phyloP scores from a whole-genome alignment of 2,329 filamentous ascomycete species.

The Hypomyces perniciosus region DNA sequence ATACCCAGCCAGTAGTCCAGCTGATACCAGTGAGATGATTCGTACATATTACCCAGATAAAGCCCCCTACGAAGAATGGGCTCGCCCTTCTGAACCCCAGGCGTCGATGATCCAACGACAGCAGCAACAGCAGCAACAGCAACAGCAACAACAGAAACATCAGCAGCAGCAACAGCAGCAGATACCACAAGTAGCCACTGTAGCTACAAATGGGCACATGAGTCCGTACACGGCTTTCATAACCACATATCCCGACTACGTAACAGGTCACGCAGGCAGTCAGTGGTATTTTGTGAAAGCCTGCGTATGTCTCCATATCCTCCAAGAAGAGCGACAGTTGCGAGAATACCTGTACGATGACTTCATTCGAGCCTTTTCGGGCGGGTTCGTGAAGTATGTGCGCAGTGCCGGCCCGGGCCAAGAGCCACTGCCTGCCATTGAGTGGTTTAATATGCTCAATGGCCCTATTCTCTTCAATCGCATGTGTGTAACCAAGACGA shows the following conservation, averaged over 20 bases:
- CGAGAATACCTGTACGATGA: conserved; percentile 46
- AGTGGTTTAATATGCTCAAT: conserved; percentile 35
- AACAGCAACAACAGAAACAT: too few species aligned
- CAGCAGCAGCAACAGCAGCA: conserved; percentile 9
- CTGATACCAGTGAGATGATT: too few species aligned
- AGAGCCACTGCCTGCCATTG: conserved; percentile 30
- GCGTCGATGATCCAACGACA: too few species aligned
- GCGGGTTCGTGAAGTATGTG: conserved; percentile 38
- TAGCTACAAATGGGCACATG: neutral
- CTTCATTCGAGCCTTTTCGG: conserved; percentile 41
- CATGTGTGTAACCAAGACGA: conserved; percentile 30
- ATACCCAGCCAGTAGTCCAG: too few species aligned
- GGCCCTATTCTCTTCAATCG: conserved; percentile 24
- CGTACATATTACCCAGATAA: too few species aligned
- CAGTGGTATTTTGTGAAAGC: conserved; percentile 39
- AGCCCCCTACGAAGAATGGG: too few species aligned
- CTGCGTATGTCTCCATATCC: conserved; percentile 37
- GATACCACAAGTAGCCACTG: conserved; percentile 14
- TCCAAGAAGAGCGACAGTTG: conserved; percentile 29
- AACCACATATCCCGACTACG: conserved; percentile 39
- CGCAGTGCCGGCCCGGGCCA: conserved; percentile 18
- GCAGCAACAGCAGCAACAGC: too few species aligned
- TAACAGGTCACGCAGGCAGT: conserved; percentile 32
- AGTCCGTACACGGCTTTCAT: conserved; percentile 35
- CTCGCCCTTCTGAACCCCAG: too few species aligned